Evolutionary conservation across 1,284 basidiomycete genomes (phyloP), one percentile per base, ranked within the genome.

Genomic region (Austroboletus novae-zelandiae): DNA sequence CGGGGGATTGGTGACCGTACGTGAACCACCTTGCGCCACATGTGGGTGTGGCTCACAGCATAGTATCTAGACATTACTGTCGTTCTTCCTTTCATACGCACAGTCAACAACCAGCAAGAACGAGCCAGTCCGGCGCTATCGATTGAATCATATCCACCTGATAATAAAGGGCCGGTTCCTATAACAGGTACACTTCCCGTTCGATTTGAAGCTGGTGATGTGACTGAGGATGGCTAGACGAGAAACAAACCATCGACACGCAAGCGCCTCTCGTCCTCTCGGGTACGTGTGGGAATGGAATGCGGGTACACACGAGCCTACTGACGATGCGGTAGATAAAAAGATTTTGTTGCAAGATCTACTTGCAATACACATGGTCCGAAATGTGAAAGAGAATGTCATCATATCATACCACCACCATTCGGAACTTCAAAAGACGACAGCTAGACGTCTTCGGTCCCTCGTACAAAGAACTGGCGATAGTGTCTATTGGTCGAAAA

Each of bases 401-500:
- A 70, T 77, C 32, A 73, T 76, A 43, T 71, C 74, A 14, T 75
- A 71, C 43, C 75, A 77, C 40, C 70, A 74, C 8, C 55, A 56
- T 15, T 60, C 64, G 9, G 51, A 60, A 6, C 50, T 61, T 13
- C 59, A 64, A 25, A 65, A 64, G 30, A 73, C 71, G 2, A 65
- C 66, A 8, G 71, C 74, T 1, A 53, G 50, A 35, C 61, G 61
- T 15, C 61, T 76, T 9, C 67, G 62, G 15, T 61, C 65, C 9
- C 65, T 74, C 8, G 61, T 74, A 4, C 58, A 66, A 23, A 64
- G 70, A 56, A 69, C 70, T 2, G 71, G 71, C 6, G 51, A 56
- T 45, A 76, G 73, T 50, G 77, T 81, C 4, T 81, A 82, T 52
- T 82, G 80, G 80, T 68, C 72, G 45, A 77, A 74, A 48, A 74